phyloP scores from a whole-genome alignment of 2,329 filamentous ascomycete species.

The Diaporthe capsici region DNA sequence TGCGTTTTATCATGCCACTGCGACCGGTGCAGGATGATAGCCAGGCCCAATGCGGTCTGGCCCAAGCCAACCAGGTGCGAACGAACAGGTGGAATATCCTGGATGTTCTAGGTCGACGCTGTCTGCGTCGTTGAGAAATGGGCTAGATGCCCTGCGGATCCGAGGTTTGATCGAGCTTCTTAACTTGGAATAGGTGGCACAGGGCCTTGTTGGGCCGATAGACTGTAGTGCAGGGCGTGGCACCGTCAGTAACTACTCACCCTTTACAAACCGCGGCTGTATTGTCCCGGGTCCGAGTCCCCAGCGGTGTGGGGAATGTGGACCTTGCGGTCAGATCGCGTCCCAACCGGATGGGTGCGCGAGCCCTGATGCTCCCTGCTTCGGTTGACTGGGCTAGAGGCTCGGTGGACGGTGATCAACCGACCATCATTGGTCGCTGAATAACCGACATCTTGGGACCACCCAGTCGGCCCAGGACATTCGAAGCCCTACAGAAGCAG shows the following conservation, averaged over 20 bases:
- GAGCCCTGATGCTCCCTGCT: conserved; percentile 1
- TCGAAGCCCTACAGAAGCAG: conserved; percentile 28
- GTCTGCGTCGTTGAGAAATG: background rate
- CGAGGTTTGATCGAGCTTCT: conserved; percentile 1
- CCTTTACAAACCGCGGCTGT: conserved; percentile 10
- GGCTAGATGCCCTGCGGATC: conserved; percentile 1
- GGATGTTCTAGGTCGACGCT: background rate
- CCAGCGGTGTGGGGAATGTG: conserved; percentile 21
- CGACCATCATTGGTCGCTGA: conserved; percentile 26
- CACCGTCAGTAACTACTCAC: background rate
- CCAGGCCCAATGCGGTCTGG: background rate
- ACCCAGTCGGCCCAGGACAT: background rate
- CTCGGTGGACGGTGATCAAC: conserved; percentile 11
- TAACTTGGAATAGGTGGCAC: background rate
- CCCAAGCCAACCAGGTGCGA: background rate
- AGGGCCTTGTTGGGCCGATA: background rate
- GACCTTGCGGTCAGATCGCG: conserved; percentile 2
- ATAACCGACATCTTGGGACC: conserved; percentile 12
- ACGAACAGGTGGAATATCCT: background rate
- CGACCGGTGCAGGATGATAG: background rate
- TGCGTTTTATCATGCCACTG: background rate
- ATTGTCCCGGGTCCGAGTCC: conserved; percentile 15
- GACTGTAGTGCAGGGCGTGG: background rate
- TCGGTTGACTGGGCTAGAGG: background rate
- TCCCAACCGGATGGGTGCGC: conserved; percentile 20